Percentiles rank a stretch among this genome's conserved stretches.
Conservation (phyloP, 176 grass and related monocot species). For the Bolboschoenus planiculmis region DNA sequence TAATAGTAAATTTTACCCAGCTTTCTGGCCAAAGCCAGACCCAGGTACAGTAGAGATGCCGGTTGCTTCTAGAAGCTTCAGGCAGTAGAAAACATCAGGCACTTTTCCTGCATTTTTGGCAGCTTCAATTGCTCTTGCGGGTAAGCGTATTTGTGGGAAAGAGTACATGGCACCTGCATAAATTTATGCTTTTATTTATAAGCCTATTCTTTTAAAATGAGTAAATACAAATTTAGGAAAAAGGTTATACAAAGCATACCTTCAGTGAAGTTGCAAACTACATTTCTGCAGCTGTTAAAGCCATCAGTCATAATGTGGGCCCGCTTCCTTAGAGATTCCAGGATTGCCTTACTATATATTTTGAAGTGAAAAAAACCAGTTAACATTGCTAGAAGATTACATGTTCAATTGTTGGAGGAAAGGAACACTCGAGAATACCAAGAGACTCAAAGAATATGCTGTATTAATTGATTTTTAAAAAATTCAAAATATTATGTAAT, state of each 20-base stretch:
- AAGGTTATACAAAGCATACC: conserved; percentile 31
- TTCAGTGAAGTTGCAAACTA: conserved; percentile 96
- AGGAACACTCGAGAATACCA: not conserved
- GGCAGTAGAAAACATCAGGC: conserved; percentile 92
- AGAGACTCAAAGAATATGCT: not conserved
- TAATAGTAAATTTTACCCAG: conserved; percentile 49
- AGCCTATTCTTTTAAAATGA: not conserved
- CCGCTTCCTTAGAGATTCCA: conserved; percentile 80
- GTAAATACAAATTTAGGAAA: not conserved
- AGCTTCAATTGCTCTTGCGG: conserved; percentile 70
- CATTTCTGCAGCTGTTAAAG: conserved; percentile 97
- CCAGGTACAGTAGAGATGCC: conserved; percentile 98
- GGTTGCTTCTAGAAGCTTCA: conserved; percentile 89
- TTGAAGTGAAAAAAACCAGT: not conserved
- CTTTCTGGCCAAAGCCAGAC: conserved; percentile 96
- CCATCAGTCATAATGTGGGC: conserved; percentile 95
- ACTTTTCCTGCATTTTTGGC: conserved; percentile 73
- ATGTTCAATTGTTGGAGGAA: not conserved
- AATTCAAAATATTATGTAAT: conserved; percentile 3
- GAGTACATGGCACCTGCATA: conserved; percentile 96
- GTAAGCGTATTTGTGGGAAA: conserved; percentile 89
- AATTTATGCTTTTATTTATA: conserved; percentile 8
- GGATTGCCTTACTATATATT: conserved; percentile 67
- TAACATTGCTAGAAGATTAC: not conserved
- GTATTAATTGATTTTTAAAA: conserved; percentile 15